Evolutionary conservation across 2,329 filamentous ascomycete genomes (phyloP).

Genomic region (Talaromyces atroroseus): DNA sequence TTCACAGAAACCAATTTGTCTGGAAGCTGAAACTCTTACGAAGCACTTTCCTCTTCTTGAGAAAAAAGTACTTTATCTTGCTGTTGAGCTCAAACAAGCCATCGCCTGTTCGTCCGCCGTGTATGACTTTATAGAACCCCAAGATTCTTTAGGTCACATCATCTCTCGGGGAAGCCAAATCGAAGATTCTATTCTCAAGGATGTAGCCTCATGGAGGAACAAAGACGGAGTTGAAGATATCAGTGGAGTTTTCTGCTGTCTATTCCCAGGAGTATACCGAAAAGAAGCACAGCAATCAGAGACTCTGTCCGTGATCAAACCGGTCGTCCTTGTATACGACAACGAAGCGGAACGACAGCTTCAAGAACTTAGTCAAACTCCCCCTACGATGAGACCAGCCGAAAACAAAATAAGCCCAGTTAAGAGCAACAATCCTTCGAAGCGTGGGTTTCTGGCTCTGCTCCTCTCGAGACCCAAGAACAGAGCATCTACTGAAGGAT

Average conservation of each 20-base stretch:
- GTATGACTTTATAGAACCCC: background rate
- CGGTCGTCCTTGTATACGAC: background rate
- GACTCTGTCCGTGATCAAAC: background rate
- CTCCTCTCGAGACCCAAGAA: background rate
- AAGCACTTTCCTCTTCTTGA: background rate
- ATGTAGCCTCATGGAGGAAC: background rate
- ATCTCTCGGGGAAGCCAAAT: background rate
- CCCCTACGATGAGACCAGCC: background rate
- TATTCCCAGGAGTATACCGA: background rate
- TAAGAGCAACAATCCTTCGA: background rate
- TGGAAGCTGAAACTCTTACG: background rate
- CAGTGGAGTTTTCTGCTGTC: background rate
- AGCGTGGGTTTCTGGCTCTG: no score
- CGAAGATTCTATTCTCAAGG: background rate
- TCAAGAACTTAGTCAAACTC: background rate
- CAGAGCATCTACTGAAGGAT: background rate
- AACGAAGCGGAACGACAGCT: background rate
- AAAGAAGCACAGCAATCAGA: background rate
- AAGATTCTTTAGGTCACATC: background rate
- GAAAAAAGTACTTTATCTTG: background rate
- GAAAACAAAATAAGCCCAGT: background rate
- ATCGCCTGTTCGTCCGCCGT: background rate
- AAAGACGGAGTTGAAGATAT: background rate
- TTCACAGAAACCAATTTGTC: background rate
- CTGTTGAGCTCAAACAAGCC: background rate